Evolutionary conservation across 2,329 filamentous ascomycete species (phyloP).

Genomic region (Teratosphaeria destructans): DNA sequence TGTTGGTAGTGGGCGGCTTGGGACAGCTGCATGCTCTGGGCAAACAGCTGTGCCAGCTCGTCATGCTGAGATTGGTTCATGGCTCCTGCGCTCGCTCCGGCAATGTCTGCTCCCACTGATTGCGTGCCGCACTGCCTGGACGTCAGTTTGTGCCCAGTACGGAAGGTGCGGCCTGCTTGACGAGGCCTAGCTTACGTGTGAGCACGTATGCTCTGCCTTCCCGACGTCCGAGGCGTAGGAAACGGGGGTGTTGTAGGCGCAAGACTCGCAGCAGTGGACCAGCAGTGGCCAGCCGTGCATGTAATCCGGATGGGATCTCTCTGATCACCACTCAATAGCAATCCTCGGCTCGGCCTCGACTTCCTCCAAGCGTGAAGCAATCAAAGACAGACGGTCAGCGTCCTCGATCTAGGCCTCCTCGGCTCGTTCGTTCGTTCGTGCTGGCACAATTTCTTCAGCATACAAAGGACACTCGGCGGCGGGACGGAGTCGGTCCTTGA

Average conservation of each 20-base stretch:
- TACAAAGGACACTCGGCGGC: slow-evolving; percentile 5
- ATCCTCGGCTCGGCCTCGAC: not conserved
- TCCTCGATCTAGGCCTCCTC: slow-evolving; percentile 3
- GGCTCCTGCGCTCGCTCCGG: slow-evolving; percentile 31
- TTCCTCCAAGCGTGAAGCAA: not conserved
- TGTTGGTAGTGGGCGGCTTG: slow-evolving; percentile 26
- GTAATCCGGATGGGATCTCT: slow-evolving; percentile 1
- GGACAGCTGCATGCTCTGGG: slow-evolving; percentile 59
- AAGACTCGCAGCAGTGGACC: slow-evolving; percentile 22
- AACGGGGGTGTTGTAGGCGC: slow-evolving; percentile 26
- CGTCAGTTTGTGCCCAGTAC: slow-evolving; percentile 12
- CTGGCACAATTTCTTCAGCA: slow-evolving; percentile 14
- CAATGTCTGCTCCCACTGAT: slow-evolving; percentile 33
- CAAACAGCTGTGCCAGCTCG: slow-evolving; percentile 71
- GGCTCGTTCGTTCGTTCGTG: slow-evolving; percentile 8
- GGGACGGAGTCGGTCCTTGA: not conserved
- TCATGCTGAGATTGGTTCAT: slow-evolving; percentile 48
- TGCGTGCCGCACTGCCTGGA: slow-evolving; percentile 32
- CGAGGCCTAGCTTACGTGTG: slow-evolving; percentile 32
- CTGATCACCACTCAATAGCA: not conserved
- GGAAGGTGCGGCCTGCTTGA: slow-evolving; percentile 7
- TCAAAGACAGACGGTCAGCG: not conserved
- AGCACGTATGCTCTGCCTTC: slow-evolving; percentile 34
- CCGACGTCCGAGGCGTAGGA: slow-evolving; percentile 33
- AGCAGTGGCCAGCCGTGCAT: slow-evolving; percentile 19